Evolutionary conservation across 1,284 basidiomycete species (phyloP), one percentile per base, ranked within the genome.

Genomic region (Ceratobasidium sp.): DNA sequence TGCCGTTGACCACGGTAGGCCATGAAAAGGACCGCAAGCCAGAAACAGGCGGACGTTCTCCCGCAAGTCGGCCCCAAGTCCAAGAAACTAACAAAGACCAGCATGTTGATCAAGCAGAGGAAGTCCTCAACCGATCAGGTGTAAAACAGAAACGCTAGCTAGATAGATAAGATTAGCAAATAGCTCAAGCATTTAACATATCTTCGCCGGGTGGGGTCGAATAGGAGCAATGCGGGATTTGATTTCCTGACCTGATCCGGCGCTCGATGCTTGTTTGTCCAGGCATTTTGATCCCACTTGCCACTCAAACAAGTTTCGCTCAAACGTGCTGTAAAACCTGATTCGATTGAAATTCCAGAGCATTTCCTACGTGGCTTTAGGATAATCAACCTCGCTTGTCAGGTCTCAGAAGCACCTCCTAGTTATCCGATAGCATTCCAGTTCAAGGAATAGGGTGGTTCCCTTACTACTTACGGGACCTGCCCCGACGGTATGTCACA

Each of bases 221-320:
- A 66, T 66, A 2, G 36, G 48, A 36, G 29, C 2, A 33, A 29
- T 51, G 17, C 22, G 22, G 65, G 29, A 19, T 19, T 11, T 67
- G 54, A 56, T 31, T 56, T 24, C 22, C 22, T 27, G 50, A 54
- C 65, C 31, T 67, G 65, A 67, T 67, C 33, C 65, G 65, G 65
- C 65, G 65, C 65, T 56, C 54, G 65, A 56, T 53, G 51, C 31
- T 45, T 56, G 50, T 41, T 41, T 41, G 36, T 41, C 36, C 36
- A 11, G 36, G 36, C 36, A 11, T 5, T 11, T 41, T 41, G 11
- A 11, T n/a, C n/a, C 6, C 36, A 41, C 4, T 41, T 41, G 4
- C 36, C 44, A 47, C 17, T 41, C 36, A 11, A 41, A 41, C 36
- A 11, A 11, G 11, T 41, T 4, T 11, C 6, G 36, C 36, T 41